Conservation (phyloP, 352 stramenopile genomes). For the Phytopythium oedochilum region DNA sequence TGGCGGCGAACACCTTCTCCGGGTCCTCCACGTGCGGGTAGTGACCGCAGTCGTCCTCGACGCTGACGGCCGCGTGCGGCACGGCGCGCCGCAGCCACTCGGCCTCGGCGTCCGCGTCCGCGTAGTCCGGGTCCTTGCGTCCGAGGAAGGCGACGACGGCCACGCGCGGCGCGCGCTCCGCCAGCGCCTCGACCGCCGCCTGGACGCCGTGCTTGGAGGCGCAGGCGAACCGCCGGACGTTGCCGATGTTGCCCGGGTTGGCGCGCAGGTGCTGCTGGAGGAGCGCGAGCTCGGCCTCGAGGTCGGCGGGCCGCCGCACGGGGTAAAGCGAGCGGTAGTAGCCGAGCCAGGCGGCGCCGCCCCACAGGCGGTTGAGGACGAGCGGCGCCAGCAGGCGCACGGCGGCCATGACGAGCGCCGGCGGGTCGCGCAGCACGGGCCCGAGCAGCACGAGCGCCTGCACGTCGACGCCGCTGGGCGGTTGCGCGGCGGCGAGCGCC, state of each 20-base stretch:
- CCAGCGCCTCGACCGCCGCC: slow-evolving; percentile 12
- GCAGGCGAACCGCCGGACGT: slow-evolving; percentile 17
- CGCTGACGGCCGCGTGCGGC: slow-evolving; percentile 11
- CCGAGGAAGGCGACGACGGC: slow-evolving; percentile 32
- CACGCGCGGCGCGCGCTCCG: neutral
- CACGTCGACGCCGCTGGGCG: slow-evolving; percentile 4
- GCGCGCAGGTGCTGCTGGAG: slow-evolving; percentile 14
- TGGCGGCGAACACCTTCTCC: slow-evolving; percentile 14
- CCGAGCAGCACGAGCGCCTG: slow-evolving; percentile 22
- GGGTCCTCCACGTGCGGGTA: slow-evolving; percentile 31
- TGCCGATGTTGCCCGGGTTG: slow-evolving; percentile 16
- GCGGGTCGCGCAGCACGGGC: slow-evolving; percentile 25
- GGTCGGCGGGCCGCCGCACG: slow-evolving; percentile 13
- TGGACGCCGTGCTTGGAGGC: slow-evolving; percentile 20
- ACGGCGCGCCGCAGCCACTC: slow-evolving; percentile 22
- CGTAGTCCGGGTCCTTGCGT: slow-evolving; percentile 28
- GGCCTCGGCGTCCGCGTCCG: slow-evolving; percentile 22
- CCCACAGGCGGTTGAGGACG: slow-evolving; percentile 26
- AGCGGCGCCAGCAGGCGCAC: slow-evolving; percentile 28
- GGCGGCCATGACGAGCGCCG: slow-evolving; percentile 11
- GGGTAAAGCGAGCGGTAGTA: slow-evolving; percentile 40
- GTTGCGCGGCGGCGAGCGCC: slow-evolving; percentile 16
- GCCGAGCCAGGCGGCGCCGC: slow-evolving; percentile 16
- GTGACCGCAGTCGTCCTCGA: slow-evolving; percentile 22
- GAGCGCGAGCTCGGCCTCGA: slow-evolving; percentile 21